A percentile compares a stretch with the other conserved stretches of the same genome.
Evolutionary conservation across 345 rosid species (phyloP).

Genomic region (Odontarrhena argentea): DNA sequence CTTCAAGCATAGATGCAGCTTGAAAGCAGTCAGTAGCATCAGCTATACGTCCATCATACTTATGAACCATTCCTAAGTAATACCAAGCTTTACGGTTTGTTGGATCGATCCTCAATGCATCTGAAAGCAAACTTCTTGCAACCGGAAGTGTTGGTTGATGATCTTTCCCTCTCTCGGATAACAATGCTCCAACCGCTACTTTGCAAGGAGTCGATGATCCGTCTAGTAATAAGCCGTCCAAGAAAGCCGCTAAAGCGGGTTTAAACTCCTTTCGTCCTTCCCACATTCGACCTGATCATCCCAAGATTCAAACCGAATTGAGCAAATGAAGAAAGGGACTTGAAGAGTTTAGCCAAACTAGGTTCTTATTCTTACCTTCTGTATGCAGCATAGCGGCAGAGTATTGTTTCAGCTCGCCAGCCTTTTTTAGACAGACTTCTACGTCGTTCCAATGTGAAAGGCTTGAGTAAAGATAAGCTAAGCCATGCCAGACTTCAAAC

Average conservation of each 20-base stretch:
- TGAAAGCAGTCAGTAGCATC: conserved; percentile 92
- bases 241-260: conserved; percentile 55
- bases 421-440: conserved; percentile 76
- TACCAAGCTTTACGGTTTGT: conserved; percentile 87
- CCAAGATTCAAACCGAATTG: conserved; percentile 24
- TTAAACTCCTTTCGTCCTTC: conserved; percentile 67
- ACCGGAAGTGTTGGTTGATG: conserved; percentile 59
- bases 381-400: conserved; percentile 70
- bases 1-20: conserved; percentile 96
- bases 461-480: conserved; percentile 76
- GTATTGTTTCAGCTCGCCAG: conserved; percentile 70
- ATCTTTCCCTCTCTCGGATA: conserved; percentile 58
- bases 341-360: background rate
- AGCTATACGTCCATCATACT: conserved; percentile 75
- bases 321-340: background rate
- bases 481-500: conserved; percentile 94
- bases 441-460: conserved; percentile 94
- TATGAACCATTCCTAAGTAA: conserved; percentile 79
- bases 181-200: conserved; percentile 58
- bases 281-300: conserved; percentile 60
- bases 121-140: conserved; percentile 84
- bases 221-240: conserved; percentile 64
- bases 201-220: conserved; percentile 66
- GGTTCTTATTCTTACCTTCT: conserved; percentile 65
- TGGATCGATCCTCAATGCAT: conserved; percentile 88